These are phyloP conservation scores for Lentinula sp. DNA, from an alignment of 768 basidiomycete species.

Conservation along the genomic window DNA sequence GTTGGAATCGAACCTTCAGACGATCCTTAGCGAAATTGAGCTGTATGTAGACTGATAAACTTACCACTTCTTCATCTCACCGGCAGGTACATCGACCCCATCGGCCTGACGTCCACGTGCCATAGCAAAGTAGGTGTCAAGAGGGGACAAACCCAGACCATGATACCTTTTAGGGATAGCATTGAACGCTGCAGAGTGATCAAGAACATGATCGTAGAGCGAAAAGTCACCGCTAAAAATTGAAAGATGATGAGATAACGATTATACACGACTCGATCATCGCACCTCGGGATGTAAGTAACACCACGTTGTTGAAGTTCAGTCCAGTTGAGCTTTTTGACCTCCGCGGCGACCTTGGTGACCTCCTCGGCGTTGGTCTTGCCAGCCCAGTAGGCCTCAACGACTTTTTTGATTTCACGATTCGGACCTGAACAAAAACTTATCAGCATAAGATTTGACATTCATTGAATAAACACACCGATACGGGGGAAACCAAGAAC, in stretches of 20 bases:
- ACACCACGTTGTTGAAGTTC: constrained; percentile 62
- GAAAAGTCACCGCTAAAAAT: constrained; percentile 88
- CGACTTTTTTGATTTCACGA: constrained; percentile 74
- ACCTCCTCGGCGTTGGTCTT: constrained; percentile 63
- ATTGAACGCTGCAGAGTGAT: constrained; percentile 95
- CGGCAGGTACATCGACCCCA: constrained; percentile 93
- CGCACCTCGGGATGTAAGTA: constrained; percentile 65
- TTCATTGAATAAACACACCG: constrained; percentile 24
- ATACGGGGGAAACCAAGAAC: constrained; percentile 70
- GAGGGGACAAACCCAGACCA: constrained; percentile 76
- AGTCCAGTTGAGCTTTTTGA: constrained; percentile 63
- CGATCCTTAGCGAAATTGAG: not conserved
- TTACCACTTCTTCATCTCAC: constrained; percentile 99
- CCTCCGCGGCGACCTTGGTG: constrained; percentile 56
- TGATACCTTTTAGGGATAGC: constrained; percentile 93
- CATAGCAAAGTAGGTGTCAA: constrained; percentile 99
- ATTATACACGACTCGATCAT: constrained; percentile 6
- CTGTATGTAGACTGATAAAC: constrained; percentile 18
- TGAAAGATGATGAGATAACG: constrained; percentile 9
- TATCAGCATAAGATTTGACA: not conserved
- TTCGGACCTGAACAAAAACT: constrained; percentile 42
- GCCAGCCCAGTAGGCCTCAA: constrained; percentile 78
- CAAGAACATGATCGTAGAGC: constrained; percentile 97
- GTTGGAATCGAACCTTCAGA: constrained; percentile 91
- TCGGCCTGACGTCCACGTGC: constrained; percentile 95